A percentile compares a stretch with the other conserved stretches of the same genome.
These are phyloP conservation scores for Pluteus cervinus DNA, from an alignment of 768 basidiomycete species.

Conservation along the genomic window DNA sequence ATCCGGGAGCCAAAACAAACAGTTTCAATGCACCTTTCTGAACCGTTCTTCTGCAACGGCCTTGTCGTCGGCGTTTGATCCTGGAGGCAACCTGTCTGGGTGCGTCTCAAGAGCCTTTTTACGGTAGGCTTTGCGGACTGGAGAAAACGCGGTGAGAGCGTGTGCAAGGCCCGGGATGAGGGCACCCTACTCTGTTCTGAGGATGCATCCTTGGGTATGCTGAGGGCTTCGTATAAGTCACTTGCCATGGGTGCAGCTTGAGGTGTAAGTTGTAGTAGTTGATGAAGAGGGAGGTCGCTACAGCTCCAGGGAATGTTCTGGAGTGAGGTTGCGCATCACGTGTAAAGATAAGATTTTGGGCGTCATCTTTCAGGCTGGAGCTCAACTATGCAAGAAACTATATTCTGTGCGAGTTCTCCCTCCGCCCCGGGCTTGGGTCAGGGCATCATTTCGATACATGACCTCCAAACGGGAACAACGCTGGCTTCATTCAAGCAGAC, in stretches of 20 bases:
- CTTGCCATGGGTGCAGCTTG: conserved; percentile 35
- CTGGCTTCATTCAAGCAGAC: conserved; percentile 90
- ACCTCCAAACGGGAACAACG: conserved; percentile 68
- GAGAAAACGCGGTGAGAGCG: conserved; percentile 1
- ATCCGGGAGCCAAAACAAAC: conserved; percentile 4
- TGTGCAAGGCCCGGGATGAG: neutral
- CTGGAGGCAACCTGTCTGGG: conserved; percentile 62
- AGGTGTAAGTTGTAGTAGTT: conserved; percentile 6
- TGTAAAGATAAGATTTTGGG: conserved; percentile 10
- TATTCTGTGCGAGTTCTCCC: conserved; percentile 59
- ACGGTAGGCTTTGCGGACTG: conserved; percentile 79
- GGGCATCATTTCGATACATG: conserved; percentile 72
- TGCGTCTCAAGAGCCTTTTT: conserved; percentile 67
- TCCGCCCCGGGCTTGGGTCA: conserved; percentile 38
- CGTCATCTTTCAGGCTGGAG: no score
- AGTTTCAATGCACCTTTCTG: conserved; percentile 24
- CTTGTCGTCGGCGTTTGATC: conserved; percentile 54
- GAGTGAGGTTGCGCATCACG: conserved; percentile 26
- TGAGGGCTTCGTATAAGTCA: conserved; percentile 62
- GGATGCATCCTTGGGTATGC: conserved; percentile 45
- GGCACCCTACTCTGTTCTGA: conserved; percentile 56
- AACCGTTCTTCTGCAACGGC: conserved; percentile 51
- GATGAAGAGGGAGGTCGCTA: conserved; percentile 1
- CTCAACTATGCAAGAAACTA: conserved; percentile 67
- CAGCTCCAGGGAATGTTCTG: conserved; percentile 21